Conservation (phyloP, 768 basidiomycete genomes). For the Boletellus ananas region DNA sequence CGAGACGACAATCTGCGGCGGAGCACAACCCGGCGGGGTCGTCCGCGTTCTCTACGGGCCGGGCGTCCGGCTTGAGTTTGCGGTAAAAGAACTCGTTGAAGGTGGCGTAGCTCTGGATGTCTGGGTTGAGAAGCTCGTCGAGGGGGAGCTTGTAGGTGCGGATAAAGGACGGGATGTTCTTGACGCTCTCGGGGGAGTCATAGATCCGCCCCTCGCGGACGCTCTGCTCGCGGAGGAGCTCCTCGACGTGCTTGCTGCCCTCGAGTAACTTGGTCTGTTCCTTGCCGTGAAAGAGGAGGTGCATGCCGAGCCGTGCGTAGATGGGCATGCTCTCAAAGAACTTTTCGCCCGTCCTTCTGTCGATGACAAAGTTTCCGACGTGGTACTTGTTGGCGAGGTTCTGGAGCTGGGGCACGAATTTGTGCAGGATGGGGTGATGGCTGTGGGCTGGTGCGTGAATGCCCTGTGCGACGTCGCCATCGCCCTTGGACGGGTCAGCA, state of each 20-base stretch:
- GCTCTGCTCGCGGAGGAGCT: conserved; percentile 52
- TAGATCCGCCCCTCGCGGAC: conserved; percentile 54
- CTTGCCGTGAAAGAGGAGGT: conserved; percentile 63
- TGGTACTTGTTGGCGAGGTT: conserved; percentile 50
- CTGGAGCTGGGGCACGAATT: conserved; percentile 53
- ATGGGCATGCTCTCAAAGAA: conserved; percentile 76
- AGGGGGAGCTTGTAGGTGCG: conserved; percentile 50
- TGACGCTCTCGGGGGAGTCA: conserved; percentile 47
- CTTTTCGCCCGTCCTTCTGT: conserved; percentile 45
- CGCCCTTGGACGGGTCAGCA: conserved; percentile 7
- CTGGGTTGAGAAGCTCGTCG: conserved; percentile 60
- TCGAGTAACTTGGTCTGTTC: conserved; percentile 49
- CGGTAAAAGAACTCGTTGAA: conserved; percentile 81
- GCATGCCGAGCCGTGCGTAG: conserved; percentile 71
- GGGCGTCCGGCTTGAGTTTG: conserved; percentile 53
- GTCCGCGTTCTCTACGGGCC: conserved; percentile 55
- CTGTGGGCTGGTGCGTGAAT: conserved; percentile 35
- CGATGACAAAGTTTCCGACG: conserved; percentile 54
- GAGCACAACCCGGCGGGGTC: conserved; percentile 54
- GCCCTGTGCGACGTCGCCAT: conserved; percentile 18
- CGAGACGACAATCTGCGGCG: conserved; percentile 71
- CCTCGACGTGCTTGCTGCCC: conserved; percentile 42
- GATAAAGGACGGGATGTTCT: conserved; percentile 55
- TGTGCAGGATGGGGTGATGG: conserved; percentile 39
- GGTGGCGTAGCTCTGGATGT: conserved; percentile 54